phyloP scores from a whole-genome alignment of 2,329 filamentous ascomycete species.

The Epichloe baconii region DNA sequence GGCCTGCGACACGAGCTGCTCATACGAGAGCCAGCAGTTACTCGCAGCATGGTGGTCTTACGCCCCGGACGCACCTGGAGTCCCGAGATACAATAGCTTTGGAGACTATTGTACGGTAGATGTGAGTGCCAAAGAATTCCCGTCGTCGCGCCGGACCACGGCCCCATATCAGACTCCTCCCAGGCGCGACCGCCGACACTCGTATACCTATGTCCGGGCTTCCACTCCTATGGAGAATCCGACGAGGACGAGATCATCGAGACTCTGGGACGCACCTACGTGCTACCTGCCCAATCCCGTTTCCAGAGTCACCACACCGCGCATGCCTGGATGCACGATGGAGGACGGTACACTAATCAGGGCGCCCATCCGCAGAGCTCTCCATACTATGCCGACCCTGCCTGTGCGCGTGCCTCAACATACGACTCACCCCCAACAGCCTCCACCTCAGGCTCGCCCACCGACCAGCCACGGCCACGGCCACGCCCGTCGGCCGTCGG shows the following conservation, averaged over 20 bases:
- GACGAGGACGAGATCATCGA: conserved; percentile 50
- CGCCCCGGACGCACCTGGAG: conserved; percentile 35
- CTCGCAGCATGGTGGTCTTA: conserved; percentile 22
- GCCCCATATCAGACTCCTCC: conserved; percentile 19
- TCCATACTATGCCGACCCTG: conserved; percentile 23
- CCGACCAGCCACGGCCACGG: conserved; percentile 28
- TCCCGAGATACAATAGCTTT: conserved; percentile 50
- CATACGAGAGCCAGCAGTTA: conserved; percentile 26
- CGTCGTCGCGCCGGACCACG: conserved; percentile 28
- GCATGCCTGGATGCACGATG: conserved; percentile 30
- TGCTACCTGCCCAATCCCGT: conserved; percentile 38
- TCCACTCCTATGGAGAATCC: conserved; percentile 47
- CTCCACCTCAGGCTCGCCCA: conserved; percentile 20
- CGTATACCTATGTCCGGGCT: conserved; percentile 46
- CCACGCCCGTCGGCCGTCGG: conserved; percentile 34
- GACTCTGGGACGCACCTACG: conserved; percentile 36
- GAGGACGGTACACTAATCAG: conserved; percentile 46
- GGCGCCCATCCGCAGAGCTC: conserved; percentile 40
- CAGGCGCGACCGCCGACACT: conserved; percentile 42
- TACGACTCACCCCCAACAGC: conserved; percentile 31
- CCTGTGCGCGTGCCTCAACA: conserved; percentile 21
- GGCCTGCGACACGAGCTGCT: conserved; percentile 39
- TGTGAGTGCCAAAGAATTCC: conserved; percentile 47
- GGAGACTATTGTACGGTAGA: conserved; percentile 52
- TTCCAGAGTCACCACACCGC: conserved; percentile 18